phyloP scores from a whole-genome alignment of 2,329 filamentous ascomycete species.

The Xylaria sp. region DNA sequence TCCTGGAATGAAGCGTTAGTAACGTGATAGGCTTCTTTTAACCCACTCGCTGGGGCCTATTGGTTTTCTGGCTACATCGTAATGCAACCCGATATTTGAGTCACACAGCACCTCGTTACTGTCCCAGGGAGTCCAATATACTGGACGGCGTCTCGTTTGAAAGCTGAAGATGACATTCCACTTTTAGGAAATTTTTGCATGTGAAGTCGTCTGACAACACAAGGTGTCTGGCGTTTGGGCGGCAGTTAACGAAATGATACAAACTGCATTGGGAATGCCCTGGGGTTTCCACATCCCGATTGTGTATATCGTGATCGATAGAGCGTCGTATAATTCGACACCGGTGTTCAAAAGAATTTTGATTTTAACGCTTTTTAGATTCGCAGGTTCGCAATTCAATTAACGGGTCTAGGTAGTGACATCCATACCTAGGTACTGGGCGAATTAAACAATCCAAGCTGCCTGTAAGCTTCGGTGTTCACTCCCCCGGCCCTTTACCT shows the following conservation, averaged over 20 bases:
- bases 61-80: background rate
- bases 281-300: background rate
- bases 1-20: conserved; percentile 44
- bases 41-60: background rate
- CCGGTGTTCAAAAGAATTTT: background rate
- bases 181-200: conserved; percentile 22
- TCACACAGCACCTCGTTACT: background rate
- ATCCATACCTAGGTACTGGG: too few relatives aligned
- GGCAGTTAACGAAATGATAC: conserved; percentile 14
- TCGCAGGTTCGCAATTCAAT: background rate
- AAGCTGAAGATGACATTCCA: background rate
- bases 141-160: background rate
- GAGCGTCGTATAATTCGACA: conserved; percentile 4
- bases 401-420: background rate
- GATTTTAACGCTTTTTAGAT: background rate
- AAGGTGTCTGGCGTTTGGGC: conserved; percentile 27
- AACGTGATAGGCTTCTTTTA: background rate
- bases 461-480: background rate
- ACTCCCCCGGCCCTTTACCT: background rate
- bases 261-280: conserved; percentile 11
- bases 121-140: background rate
- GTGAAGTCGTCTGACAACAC: conserved; percentile 6
- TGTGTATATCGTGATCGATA: background rate
- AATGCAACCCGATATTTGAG: background rate
- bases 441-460: background rate